Evolutionary conservation across 805 yeast species (phyloP), one percentile per base, ranked within the genome.

Genomic region (Candida multigemmis): DNA sequence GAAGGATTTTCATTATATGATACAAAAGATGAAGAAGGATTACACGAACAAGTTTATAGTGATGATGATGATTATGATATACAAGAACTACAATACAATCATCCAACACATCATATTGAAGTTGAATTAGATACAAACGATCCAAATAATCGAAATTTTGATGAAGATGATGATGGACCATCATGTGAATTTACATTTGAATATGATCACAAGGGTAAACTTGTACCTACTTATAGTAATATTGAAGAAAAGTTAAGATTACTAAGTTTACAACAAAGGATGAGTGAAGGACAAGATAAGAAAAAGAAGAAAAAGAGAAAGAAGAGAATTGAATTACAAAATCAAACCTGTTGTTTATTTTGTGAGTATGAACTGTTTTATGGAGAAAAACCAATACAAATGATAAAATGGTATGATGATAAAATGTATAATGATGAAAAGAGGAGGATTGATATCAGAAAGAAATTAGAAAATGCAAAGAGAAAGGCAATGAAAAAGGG

Each of bases 361-460:
- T 70, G 77, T 44, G 73, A 69, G 36, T 70, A 68, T 41, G 71
- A 68, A 39, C 54, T 60, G 27, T 59, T 68, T 2, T 70, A 57
- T 42, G 75, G 76, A 2, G 48, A 46, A 23, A 64, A 67, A 26
- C 76, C 77, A 1, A 44, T 47, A 14, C 67, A 68, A 39, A 59
- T 66, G 60, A 64, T 69, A 33, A 64, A 60, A 39, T 65, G 71
- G 67, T 64, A 64, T 33, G 65, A 68, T 31, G 46, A 47, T 25
- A 51, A 55, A 25, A 40, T 56, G 19, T 36, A 27, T 22, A 44
- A 44, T 28, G 51, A 46, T 16, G 45, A 43, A 31, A 30, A 41
- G 29, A 36, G 54, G 19, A 42, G 59, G 24, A 39, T 38, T 27
- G 49, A 46, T 21, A 35, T 46, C 42, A 48, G 42, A 42, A 51